A percentile compares a stretch with the other conserved stretches of the same genome.
Conservation (phyloP, 2,329 filamentous ascomycete species). For the Clarireedia homoeocarpa region DNA sequence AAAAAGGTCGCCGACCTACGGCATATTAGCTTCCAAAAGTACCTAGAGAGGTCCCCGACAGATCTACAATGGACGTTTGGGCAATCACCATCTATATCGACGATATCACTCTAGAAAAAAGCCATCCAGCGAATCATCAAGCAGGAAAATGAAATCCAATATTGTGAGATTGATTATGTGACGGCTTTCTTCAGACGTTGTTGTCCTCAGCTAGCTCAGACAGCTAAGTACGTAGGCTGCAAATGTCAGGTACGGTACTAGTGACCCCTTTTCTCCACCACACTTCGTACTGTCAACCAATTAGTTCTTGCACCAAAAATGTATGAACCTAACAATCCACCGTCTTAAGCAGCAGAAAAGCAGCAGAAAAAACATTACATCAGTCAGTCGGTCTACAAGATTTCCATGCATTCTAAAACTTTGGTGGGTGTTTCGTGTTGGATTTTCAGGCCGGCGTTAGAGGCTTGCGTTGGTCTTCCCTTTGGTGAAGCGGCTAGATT, state of each 20-base stretch:
- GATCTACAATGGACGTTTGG: neutral
- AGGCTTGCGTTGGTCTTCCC: neutral
- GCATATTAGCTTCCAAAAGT: neutral
- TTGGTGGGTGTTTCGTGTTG: too few species aligned
- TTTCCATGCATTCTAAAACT: too few species aligned
- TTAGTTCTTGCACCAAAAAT: neutral
- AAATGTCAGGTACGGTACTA: neutral
- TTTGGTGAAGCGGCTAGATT: neutral
- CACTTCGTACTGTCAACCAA: neutral
- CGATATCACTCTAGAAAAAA: neutral
- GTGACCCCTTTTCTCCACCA: neutral
- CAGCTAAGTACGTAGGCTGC: neutral
- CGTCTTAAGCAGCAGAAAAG: neutral
- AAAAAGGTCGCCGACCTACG: constrained; percentile 7
- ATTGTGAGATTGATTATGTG: too few species aligned
- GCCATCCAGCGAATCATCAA: neutral
- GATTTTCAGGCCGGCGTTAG: neutral
- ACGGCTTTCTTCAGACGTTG: too few species aligned
- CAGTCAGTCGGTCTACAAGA: too few species aligned
- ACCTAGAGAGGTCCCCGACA: constrained; percentile 2
- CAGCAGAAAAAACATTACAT: too few species aligned
- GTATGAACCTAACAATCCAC: neutral
- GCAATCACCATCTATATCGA: neutral
- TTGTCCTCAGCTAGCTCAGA: too few species aligned
- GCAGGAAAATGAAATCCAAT: neutral